Base-by-base conservation (phyloP, 371 early-diverging fungal species). In the Gilbertella persicaria region DNA sequence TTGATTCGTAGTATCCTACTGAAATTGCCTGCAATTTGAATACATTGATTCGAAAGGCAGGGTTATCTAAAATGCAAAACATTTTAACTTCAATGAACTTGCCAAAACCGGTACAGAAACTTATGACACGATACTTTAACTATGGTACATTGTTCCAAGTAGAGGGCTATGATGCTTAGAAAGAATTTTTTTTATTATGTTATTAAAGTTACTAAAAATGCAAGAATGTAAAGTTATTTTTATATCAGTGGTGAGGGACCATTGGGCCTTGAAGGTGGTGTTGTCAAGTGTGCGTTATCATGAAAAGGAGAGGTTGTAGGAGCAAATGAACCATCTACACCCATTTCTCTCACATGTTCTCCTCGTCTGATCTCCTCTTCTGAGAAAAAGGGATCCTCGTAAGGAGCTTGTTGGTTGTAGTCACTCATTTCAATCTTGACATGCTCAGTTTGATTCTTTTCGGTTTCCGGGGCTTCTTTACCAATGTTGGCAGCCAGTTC, bases 1-100 rank as follows among this genome's bases (percentile, higher is more conserved):
- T n/a, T n/a, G n/a, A n/a, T n/a, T n/a, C n/a, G n/a, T 62, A 85
- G 79, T 96, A 89, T 66, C 98, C 98, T n/a, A 89, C 89, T 19
- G 89, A 92, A 12, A 87, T 96, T 29, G 87, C 92, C 20, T 68
- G 84, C 51, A 84, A 83, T 44, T 56, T 97, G 44, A 92, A 95
- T 73, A 82, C 78, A 53, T 67, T 97, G 13, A 89, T 96, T 39
- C 76, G 83, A 26, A 75, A 72, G 42, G 91, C 95, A 58, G 97
- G 98, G 4, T 67, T 95, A 24, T 88, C 91, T 45, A 96, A 96
- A 66, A 91, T 97, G 45, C 89, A 90, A 58, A 91, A 95, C 64
- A 88, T 88, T 38, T 64, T 94, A 45, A 85, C 93, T 5, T 88
- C 94, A 28, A 84, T 96, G 82, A 93, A 94, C 50, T 75, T 96